These are phyloP conservation scores for Actinomortierella ambigua DNA, from an alignment of 371 early-diverging fungal genomes.

Conservation along the genomic window DNA sequence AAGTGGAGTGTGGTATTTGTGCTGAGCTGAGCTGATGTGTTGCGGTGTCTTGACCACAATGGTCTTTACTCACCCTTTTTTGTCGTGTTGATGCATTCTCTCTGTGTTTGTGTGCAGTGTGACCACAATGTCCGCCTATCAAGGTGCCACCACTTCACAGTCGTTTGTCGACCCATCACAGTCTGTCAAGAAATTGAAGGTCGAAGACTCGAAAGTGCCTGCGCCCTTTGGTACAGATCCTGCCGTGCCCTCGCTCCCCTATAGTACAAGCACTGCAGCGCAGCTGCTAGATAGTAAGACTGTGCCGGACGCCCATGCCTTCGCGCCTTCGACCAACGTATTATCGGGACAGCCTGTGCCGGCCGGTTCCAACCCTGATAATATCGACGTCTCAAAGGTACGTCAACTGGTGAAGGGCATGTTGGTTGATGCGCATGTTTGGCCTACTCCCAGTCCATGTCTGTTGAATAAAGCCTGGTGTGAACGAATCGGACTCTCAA, in stretches of 20 bases:
- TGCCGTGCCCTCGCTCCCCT: constrained; percentile 36
- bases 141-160: neutral
- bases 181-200: constrained; percentile 22
- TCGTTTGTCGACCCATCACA: neutral
- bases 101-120: neutral
- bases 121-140: neutral
- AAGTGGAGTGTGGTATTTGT: constrained; percentile 32
- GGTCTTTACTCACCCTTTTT: neutral
- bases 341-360: constrained; percentile 31
- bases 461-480: constrained; percentile 6
- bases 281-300: constrained; percentile 41
- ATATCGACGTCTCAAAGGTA: constrained; percentile 45
- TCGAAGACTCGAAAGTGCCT: constrained; percentile 18
- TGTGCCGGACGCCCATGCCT: constrained; percentile 24
- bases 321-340: constrained; percentile 35
- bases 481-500: constrained; percentile 34
- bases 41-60: neutral
- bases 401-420: constrained; percentile 21
- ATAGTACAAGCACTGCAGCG: constrained; percentile 26
- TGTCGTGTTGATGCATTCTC: neutral
- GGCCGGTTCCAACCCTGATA: constrained; percentile 28
- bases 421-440: constrained; percentile 2
- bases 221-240: constrained; percentile 22
- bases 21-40: constrained; percentile 9
- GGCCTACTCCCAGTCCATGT: neutral